Evolutionary conservation across 2,329 filamentous ascomycete species (phyloP).

Genomic region (Aspergillus eucalypticola): DNA sequence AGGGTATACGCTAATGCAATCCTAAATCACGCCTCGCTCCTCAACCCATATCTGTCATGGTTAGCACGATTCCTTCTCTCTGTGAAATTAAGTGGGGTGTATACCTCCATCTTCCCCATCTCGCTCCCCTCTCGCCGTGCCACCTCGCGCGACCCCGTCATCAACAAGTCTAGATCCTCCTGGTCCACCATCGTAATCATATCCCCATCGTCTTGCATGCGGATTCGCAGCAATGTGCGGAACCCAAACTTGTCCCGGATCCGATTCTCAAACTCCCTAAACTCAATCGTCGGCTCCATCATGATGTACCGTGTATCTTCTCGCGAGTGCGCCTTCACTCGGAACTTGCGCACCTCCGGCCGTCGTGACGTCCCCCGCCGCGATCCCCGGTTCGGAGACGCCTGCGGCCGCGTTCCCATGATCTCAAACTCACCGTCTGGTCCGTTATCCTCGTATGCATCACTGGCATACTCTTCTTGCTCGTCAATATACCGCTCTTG

Average conservation of each 20-base stretch:
- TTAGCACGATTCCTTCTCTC: conserved; percentile 3
- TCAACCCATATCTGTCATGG: conserved; percentile 46
- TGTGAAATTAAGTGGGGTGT: conserved; percentile 42
- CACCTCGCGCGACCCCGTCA: conserved; percentile 66
- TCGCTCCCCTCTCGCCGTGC: conserved; percentile 75
- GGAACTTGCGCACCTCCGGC: conserved; percentile 73
- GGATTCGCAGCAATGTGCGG: conserved; percentile 65
- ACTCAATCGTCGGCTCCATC: conserved; percentile 71
- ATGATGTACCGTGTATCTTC: conserved; percentile 93
- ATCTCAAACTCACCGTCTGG: conserved; percentile 76
- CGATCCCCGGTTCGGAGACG: conserved; percentile 33
- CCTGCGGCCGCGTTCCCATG: conserved; percentile 52
- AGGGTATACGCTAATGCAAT: conserved; percentile 8
- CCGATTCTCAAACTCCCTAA: conserved; percentile 72
- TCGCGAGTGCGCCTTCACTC: conserved; percentile 83
- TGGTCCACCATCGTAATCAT: conserved; percentile 98
- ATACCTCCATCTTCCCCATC: conserved; percentile 92
- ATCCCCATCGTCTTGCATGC: conserved; percentile 87
- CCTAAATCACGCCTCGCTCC: conserved; percentile 31
- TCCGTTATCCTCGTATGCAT: conserved; percentile 67
- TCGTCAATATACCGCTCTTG: conserved; percentile 73
- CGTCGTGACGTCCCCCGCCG: conserved; percentile 39
- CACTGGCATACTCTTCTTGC: conserved; percentile 72
- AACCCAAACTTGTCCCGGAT: conserved; percentile 87
- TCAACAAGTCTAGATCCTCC: conserved; percentile 88